phyloP scores from a whole-genome alignment of 2,329 filamentous ascomycete species.

The Trichoderma citrinoviride region DNA sequence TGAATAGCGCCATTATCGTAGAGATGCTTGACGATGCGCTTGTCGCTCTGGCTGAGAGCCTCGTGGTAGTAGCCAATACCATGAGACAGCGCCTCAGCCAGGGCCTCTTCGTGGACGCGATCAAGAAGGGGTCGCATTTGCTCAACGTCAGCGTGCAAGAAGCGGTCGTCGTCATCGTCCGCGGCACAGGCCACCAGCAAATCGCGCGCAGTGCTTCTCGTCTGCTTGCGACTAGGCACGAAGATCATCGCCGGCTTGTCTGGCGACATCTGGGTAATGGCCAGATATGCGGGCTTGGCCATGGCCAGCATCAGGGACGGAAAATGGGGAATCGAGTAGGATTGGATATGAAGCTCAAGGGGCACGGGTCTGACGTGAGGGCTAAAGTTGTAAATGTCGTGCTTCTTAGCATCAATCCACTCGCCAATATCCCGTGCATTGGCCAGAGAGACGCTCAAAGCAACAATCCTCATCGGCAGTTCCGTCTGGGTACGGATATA shows the following conservation, averaged over 20 bases:
- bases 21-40: slow-evolving; percentile 88
- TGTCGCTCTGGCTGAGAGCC: slow-evolving; percentile 82
- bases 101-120: slow-evolving; percentile 78
- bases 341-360: slow-evolving; percentile 90
- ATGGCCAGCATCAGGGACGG: slow-evolving; percentile 98
- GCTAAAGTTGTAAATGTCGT: slow-evolving; percentile 98
- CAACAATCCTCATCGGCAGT: slow-evolving; percentile 80
- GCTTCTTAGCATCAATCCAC: slow-evolving; percentile 97
- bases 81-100: slow-evolving; percentile 86
- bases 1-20: slow-evolving; percentile 89
- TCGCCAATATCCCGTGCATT: slow-evolving; percentile 94
- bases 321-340: slow-evolving; percentile 93
- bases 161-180: slow-evolving; percentile 90
- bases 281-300: slow-evolving; percentile 89
- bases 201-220: slow-evolving; percentile 81
- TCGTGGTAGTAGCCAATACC: slow-evolving; percentile 98
- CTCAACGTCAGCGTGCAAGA: slow-evolving; percentile 79
- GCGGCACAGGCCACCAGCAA: slow-evolving; percentile 82
- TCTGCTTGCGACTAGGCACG: slow-evolving; percentile 90
- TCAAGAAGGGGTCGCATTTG: slow-evolving; percentile 80
- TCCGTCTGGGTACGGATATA: slow-evolving; percentile 89
- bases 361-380: slow-evolving; percentile 86
- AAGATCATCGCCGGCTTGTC: slow-evolving; percentile 91
- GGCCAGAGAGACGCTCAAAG: slow-evolving; percentile 84
- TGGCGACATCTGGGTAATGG: slow-evolving; percentile 81